Evolutionary conservation across 2,329 filamentous ascomycete genomes (phyloP).

Genomic region (Tympanopsis confertula): DNA sequence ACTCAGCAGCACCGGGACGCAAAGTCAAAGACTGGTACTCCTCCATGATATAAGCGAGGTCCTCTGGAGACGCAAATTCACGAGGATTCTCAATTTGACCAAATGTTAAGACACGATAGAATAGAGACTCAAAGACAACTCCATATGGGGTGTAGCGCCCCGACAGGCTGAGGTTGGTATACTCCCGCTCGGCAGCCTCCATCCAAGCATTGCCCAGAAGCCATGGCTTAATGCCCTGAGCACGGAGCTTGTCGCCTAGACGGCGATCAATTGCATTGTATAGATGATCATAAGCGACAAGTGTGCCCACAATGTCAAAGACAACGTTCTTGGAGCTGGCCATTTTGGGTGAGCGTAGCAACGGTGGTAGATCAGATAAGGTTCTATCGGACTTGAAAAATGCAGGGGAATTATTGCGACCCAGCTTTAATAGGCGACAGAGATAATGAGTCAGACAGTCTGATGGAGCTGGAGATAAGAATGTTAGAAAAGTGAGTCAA

Average conservation of each 20-base stretch:
- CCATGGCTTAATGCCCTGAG: slow-evolving; percentile 23
- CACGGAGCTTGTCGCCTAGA: slow-evolving; percentile 25
- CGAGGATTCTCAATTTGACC: slow-evolving; percentile 29
- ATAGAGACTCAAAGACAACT: slow-evolving; percentile 27
- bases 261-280: slow-evolving; percentile 24
- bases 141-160: slow-evolving; percentile 28
- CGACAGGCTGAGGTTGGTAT: slow-evolving; percentile 32
- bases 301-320: slow-evolving; percentile 40
- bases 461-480: too few relatives aligned
- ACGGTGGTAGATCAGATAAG: too few relatives aligned
- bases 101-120: slow-evolving; percentile 33
- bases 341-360: too few relatives aligned
- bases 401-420: too few relatives aligned
- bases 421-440: too few relatives aligned
- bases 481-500: too few relatives aligned
- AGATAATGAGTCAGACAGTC: too few relatives aligned
- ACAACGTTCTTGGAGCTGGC: slow-evolving; percentile 30
- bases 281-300: slow-evolving; percentile 30
- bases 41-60: slow-evolving; percentile 23
- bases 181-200: slow-evolving; percentile 32
- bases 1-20: slow-evolving; percentile 25
- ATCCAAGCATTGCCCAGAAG: slow-evolving; percentile 34
- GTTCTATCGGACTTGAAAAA: too few relatives aligned
- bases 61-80: slow-evolving; percentile 25
- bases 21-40: slow-evolving; percentile 22